Percentiles rank a stretch among this genome's conserved stretches.
These are phyloP conservation scores for Vigna trinervia DNA, from an alignment of 306 rosid genomes.

Conservation along the genomic window DNA sequence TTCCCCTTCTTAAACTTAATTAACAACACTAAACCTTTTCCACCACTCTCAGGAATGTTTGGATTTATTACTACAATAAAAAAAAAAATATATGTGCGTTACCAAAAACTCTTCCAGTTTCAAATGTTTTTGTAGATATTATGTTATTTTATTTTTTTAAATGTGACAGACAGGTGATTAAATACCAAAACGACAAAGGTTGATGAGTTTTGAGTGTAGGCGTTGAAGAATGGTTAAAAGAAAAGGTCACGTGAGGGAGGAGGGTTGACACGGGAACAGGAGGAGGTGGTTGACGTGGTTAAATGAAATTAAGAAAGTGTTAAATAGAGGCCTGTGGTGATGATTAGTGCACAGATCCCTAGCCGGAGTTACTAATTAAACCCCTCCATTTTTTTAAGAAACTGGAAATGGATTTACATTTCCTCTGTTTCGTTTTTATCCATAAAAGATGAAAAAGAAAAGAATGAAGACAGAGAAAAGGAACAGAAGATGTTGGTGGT, in stretches of 20 bases:
- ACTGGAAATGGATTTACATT: conserved; percentile 4
- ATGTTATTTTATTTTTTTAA: no score
- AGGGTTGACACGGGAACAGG: conserved; percentile 56
- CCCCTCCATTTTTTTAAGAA: neutral
- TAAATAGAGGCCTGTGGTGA: conserved; percentile 47
- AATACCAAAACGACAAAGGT: no score
- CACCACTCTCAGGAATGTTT: no score
- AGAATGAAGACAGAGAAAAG: conserved; percentile 32
- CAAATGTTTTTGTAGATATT: no score
- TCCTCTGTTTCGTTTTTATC: conserved; percentile 17
- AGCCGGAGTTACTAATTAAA: conserved; percentile 26
- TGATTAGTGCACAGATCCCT: conserved; percentile 78
- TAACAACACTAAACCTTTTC: no score
- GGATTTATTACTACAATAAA: no score
- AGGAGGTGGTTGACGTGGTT: conserved; percentile 47
- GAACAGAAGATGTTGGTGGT: conserved; percentile 47
- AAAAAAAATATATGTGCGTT: no score
- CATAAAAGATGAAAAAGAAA: neutral
- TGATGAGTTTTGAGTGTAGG: no score
- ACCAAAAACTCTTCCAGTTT: no score
- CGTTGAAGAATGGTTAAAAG: no score
- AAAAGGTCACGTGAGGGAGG: conserved; percentile 47
- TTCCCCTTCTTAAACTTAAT: no score
- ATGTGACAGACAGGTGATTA: no score
- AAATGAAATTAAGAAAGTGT: conserved; percentile 36